Percentiles rank a stretch among this genome's conserved stretches.
phyloP scores from a whole-genome alignment of 169 alveolate genomes.

The Plasmodium adleri region DNA sequence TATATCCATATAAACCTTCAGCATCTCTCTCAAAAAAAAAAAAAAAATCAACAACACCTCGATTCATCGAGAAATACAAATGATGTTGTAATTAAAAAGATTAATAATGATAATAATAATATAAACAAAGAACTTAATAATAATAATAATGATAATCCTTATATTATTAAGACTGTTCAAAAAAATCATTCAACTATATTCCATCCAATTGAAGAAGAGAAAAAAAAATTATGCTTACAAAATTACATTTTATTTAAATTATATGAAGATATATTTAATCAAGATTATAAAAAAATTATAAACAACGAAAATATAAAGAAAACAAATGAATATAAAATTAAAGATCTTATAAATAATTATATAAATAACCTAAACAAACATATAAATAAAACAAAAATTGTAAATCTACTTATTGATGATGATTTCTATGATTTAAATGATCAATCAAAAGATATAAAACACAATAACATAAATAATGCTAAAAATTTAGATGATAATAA shows the following conservation, averaged over 20 bases:
- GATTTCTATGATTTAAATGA: slow-evolving; percentile 26
- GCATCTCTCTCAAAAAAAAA: background rate
- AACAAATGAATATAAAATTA: background rate
- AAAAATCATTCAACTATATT: background rate
- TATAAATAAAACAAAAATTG: slow-evolving; percentile 12
- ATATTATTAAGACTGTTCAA: background rate
- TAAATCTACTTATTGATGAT: slow-evolving; percentile 32
- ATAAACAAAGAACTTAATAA: background rate
- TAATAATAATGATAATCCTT: background rate
- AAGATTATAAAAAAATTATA: background rate
- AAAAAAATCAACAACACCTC: background rate
- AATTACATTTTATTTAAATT: slow-evolving; percentile 30
- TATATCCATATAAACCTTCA: slow-evolving; percentile 2
- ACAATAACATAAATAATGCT: background rate
- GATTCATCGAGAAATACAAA: background rate
- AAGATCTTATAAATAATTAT: slow-evolving; percentile 19
- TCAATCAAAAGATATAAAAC: background rate
- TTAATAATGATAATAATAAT: background rate
- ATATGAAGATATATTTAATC: slow-evolving; percentile 3
- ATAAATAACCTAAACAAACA: background rate
- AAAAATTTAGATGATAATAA: slow-evolving; percentile 1
- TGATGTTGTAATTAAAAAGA: background rate
- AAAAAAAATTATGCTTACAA: slow-evolving; percentile 11
- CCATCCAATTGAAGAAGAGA: background rate
- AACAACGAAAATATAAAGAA: background rate